These are phyloP conservation scores for Pichia heedii DNA, from an alignment of 805 yeast genomes.

Conservation along the genomic window DNA sequence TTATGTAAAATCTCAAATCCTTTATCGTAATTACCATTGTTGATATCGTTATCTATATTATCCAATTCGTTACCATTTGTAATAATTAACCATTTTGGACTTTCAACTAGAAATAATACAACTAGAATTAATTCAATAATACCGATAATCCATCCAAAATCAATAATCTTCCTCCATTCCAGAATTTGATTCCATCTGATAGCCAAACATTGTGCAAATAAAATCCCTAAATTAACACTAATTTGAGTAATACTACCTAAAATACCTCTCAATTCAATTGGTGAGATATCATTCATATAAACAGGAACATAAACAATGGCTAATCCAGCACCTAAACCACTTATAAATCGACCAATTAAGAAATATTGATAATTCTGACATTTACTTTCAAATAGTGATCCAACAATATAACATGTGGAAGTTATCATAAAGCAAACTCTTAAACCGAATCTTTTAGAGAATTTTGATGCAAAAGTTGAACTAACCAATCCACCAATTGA, in stretches of 20 bases:
- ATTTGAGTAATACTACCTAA: slow-evolving; percentile 89
- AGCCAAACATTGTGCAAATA: slow-evolving; percentile 71
- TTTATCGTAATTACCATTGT: slow-evolving; percentile 27
- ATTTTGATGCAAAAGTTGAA: slow-evolving; percentile 55
- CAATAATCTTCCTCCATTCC: slow-evolving; percentile 66
- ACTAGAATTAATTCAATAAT: slow-evolving; percentile 35
- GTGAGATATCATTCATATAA: slow-evolving; percentile 72
- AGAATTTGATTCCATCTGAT: slow-evolving; percentile 52
- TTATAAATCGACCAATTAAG: slow-evolving; percentile 59
- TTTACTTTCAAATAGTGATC: slow-evolving; percentile 52
- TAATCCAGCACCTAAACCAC: slow-evolving; percentile 84
- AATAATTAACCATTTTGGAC: slow-evolving; percentile 70
- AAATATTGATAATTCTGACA: slow-evolving; percentile 37
- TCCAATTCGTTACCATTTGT: slow-evolving; percentile 26
- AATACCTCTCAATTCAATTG: slow-evolving; percentile 57
- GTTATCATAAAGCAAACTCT: slow-evolving; percentile 43
- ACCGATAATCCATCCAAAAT: slow-evolving; percentile 52
- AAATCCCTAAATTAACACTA: slow-evolving; percentile 75
- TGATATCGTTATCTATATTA: slow-evolving; percentile 19
- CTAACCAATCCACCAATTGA: slow-evolving; percentile 80
- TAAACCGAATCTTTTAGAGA: slow-evolving; percentile 64
- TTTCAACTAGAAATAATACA: slow-evolving; percentile 47
- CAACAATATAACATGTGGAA: slow-evolving; percentile 43
- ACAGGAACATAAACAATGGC: slow-evolving; percentile 82
- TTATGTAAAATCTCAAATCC: slow-evolving; percentile 24